Conservation (phyloP, 1,139 yeast species). For the Hanseniaspora uvarum region DNA sequence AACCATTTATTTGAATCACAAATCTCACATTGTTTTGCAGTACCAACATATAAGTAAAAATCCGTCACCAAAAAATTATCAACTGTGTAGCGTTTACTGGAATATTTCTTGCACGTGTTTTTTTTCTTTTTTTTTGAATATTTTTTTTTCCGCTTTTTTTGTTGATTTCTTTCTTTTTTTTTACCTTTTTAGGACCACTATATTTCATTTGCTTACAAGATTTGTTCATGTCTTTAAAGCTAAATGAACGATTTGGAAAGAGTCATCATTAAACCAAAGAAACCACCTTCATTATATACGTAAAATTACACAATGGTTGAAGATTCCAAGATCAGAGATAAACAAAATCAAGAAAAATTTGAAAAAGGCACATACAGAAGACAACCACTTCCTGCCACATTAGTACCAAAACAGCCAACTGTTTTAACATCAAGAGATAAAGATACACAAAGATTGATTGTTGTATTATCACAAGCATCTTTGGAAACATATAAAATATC, state of each 20-base stretch:
- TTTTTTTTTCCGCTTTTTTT: neutral
- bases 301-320: conserved; percentile 32
- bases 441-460: conserved; percentile 71
- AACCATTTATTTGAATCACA: too few relatives aligned
- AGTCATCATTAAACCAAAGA: too few relatives aligned
- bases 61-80: too few relatives aligned
- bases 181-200: neutral
- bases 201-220: too few relatives aligned
- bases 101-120: too few relatives aligned
- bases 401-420: conserved; percentile 76
- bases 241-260: too few relatives aligned
- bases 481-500: conserved; percentile 85
- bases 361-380: conserved; percentile 25
- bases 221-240: too few relatives aligned
- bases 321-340: conserved; percentile 38
- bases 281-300: neutral
- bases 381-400: conserved; percentile 50
- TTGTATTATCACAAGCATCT: conserved; percentile 89
- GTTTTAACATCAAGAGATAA: conserved; percentile 77
- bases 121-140: neutral
- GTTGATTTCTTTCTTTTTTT: neutral
- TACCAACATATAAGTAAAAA: too few relatives aligned
- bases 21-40: too few relatives aligned
- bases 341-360: conserved; percentile 29
- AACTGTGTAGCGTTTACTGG: too few relatives aligned